Evolutionary conservation across 2,329 filamentous ascomycete genomes (phyloP), one percentile per base, ranked within the genome.

Genomic region (Cladosporium sp.): DNA sequence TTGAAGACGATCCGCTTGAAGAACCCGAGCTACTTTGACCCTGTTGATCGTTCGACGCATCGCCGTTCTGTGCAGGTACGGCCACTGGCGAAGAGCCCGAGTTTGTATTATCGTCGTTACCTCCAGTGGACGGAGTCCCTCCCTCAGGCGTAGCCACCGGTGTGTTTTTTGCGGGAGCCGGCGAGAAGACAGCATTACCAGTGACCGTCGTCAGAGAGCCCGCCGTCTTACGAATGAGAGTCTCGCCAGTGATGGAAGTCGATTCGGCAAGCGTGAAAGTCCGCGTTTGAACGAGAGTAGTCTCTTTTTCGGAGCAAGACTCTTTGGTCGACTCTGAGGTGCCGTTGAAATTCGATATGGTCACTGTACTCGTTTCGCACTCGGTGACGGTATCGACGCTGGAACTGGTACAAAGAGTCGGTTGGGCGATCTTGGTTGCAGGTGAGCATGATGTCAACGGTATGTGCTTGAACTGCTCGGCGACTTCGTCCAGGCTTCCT

Each of bases 381-480:
- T 36, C 12, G 11, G 22, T 19, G 15, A 22, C 19, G 20, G 24
- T 38, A 6, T 8, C 15, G 24, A 30, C 20, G 17, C 27, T n/a
- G 27, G 20, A n/a, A 9, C 37, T 36, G 24, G 37, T 48, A 15
- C 45, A 48, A 4, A 41, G 13, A 4, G 12, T 8, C 2, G 45
- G 45, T 15, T 20, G 42, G 9, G 11, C 7, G 7, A 34, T 13
- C 13, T n/a, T 17, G 13, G 11, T 19, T 7, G 38, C 37, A 4
- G 37, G 45, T 4, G 18, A 15, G 27, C 45, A 48, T 2, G 37
- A 48, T 13, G 45, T 48, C 3, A 48, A 3, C 15, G 45, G 37
- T 4, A 41, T 17, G 24, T 34, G 7, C 18, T 27, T 34, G 18
- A 48, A 34, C 18, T 48, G 45, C 7, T 48, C 12, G 13, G 15